Evolutionary conservation across 805 yeast genomes (phyloP), one percentile per base, ranked within the genome.

Genomic region (Candida cerambycidarum): DNA sequence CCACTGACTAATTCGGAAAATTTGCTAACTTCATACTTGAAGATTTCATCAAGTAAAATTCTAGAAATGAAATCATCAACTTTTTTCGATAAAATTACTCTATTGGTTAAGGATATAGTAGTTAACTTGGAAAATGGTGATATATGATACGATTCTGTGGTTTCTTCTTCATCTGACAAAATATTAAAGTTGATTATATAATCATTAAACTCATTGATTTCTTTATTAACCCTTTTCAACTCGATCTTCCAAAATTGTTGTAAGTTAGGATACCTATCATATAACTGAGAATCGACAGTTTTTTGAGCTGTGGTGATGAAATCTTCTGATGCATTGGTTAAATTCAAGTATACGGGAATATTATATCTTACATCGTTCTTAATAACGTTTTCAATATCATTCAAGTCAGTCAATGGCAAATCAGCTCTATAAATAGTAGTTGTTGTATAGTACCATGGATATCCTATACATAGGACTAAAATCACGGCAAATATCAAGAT

Each of bases 401-500:
- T 42, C 15, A 46, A 30, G 32, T 65, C 64, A 1, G 60, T 63
- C 10, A 66, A 54, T 12, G 87, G 87, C 29, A 85, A 65, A 29
- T 72, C 71, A 2, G 88, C 85, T 41, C 89, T 65, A 52, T 80
- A 73, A 14, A 83, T 76, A 2, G 79, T 62, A 3, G 92, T 82
- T 14, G 92, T 82, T 18, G 53, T 45, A 27, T 64, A 53, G 80
- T 85, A 84, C 42, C 81, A 56, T 4, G 90, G 89, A 5, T 73
- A 52, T 2, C 85, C 89, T 15, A 79, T 36, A 39, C 44, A 34
- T 37, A 51, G 31, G 12, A 53, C 52, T 2, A 53, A 10, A 5
- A 51, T 15, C 5, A 49, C 45, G 2, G 54, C 37, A 12, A 53
- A 34, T 1, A 44, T 19, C 6, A 49, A 45, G 15, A 56, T 47